Evolutionary conservation across 257 asterid genomes (phyloP).

Genomic region (Thymus quinquecostatus): DNA sequence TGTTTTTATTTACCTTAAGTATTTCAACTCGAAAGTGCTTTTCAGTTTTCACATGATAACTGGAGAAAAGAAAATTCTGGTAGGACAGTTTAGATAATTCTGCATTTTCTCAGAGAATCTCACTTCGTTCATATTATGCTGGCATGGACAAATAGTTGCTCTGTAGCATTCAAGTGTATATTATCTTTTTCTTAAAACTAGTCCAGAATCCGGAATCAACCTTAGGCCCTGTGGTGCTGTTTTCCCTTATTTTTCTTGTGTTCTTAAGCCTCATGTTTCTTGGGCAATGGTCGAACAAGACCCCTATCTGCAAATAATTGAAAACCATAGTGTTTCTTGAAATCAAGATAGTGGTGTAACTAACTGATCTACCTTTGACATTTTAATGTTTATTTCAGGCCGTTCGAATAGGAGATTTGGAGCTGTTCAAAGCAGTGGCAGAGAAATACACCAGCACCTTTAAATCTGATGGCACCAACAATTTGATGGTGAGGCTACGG

Average conservation of each 20-base stretch:
- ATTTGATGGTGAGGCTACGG: slow-evolving; percentile 81
- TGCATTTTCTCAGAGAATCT: too few species aligned
- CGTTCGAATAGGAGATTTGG: slow-evolving; percentile 87
- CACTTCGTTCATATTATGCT: background rate
- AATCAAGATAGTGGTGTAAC: slow-evolving; percentile 14
- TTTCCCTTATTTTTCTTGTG: background rate
- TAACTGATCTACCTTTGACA: slow-evolving; percentile 22
- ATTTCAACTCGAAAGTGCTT: background rate
- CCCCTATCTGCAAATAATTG: background rate
- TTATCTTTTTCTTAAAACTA: background rate
- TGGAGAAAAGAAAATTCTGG: too few species aligned
- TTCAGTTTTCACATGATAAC: background rate
- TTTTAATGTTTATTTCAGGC: slow-evolving; percentile 60
- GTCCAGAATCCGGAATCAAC: background rate
- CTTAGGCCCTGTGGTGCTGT: background rate
- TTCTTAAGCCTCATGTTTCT: background rate
- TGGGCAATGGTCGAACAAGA: background rate
- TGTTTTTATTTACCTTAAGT: background rate
- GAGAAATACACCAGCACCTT: slow-evolving; percentile 80
- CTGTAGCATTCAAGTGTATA: background rate
- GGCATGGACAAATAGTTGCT: background rate
- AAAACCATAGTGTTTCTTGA: background rate
- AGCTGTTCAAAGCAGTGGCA: slow-evolving; percentile 71
- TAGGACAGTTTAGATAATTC: too few species aligned
- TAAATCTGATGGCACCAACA: slow-evolving; percentile 74